These are phyloP conservation scores for Phytopythium helicoides DNA, from an alignment of 352 stramenopile genomes.

Conservation along the genomic window DNA sequence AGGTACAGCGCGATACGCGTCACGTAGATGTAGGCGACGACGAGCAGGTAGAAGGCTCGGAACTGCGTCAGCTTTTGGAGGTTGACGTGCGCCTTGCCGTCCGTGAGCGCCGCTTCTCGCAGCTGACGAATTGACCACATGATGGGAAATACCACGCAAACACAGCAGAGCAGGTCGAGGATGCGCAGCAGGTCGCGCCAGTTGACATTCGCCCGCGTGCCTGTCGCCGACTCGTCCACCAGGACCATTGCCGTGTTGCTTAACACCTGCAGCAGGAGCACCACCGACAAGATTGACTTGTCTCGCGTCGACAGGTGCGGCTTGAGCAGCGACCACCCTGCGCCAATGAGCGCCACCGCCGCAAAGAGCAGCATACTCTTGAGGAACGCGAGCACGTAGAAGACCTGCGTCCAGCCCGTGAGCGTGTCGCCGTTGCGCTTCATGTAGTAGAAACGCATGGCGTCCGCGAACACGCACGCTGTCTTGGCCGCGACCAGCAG, in stretches of 20 bases:
- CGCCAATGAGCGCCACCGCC: slow-evolving; percentile 97
- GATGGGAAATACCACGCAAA: slow-evolving; percentile 95
- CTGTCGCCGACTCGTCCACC: slow-evolving; percentile 77
- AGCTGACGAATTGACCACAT: slow-evolving; percentile 93
- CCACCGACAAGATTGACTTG: slow-evolving; percentile 93
- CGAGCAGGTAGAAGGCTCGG: slow-evolving; percentile 95
- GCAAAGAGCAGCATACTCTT: slow-evolving; percentile 97
- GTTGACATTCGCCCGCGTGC: slow-evolving; percentile 60
- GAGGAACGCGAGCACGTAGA: slow-evolving; percentile 95
- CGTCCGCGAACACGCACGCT: slow-evolving; percentile 93
- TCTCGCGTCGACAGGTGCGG: slow-evolving; percentile 92
- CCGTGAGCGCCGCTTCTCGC: slow-evolving; percentile 71
- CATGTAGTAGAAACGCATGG: slow-evolving; percentile 96
- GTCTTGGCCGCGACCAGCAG: slow-evolving; percentile 92
- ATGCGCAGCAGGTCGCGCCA: slow-evolving; percentile 93
- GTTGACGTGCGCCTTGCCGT: slow-evolving; percentile 87
- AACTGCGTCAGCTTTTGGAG: slow-evolving; percentile 96
- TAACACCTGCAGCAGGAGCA: slow-evolving; percentile 91
- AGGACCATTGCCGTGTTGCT: slow-evolving; percentile 95
- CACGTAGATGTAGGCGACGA: slow-evolving; percentile 98
- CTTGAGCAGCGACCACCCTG: slow-evolving; percentile 97
- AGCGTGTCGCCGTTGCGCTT: slow-evolving; percentile 91
- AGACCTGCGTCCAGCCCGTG: slow-evolving; percentile 92
- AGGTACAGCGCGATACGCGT: slow-evolving; percentile 97
- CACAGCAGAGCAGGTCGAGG: slow-evolving; percentile 96